Evolutionary conservation across 2,329 filamentous ascomycete genomes (phyloP).

Genomic region (Grosmannia penicillata): DNA sequence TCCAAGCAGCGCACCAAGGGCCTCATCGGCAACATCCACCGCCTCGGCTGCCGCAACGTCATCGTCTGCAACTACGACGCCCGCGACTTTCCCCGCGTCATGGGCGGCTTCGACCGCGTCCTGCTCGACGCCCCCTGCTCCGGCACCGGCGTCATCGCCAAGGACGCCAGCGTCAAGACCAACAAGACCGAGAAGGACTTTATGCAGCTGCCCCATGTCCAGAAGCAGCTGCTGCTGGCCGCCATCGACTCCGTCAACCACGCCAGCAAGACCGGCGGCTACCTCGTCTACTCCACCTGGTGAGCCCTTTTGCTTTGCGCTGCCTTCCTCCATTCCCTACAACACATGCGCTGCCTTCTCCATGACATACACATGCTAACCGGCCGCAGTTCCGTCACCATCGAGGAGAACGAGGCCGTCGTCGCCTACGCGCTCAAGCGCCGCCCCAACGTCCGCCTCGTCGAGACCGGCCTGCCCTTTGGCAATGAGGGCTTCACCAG

Average conservation of each 20-base stretch:
- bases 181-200: slow-evolving; percentile 97
- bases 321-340: too few relatives aligned
- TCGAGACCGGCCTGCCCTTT: slow-evolving; percentile 80
- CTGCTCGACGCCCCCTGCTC: slow-evolving; percentile 91
- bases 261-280: slow-evolving; percentile 88
- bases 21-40: slow-evolving; percentile 95
- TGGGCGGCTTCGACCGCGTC: slow-evolving; percentile 91
- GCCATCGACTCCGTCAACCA: slow-evolving; percentile 94
- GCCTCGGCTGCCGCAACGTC: slow-evolving; percentile 82
- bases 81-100: slow-evolving; percentile 81
- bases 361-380: too few relatives aligned
- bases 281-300: slow-evolving; percentile 93
- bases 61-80: slow-evolving; percentile 95
- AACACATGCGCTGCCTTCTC: too few relatives aligned
- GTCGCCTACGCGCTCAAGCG: slow-evolving; percentile 87
- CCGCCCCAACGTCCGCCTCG: slow-evolving; percentile 84
- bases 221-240: slow-evolving; percentile 84
- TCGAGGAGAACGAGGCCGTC: slow-evolving; percentile 57
- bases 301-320: slow-evolving; percentile 8
- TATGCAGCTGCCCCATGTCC: slow-evolving; percentile 78
- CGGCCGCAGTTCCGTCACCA: slow-evolving; percentile 9
- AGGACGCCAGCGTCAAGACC: slow-evolving; percentile 93
- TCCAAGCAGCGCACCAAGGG: slow-evolving; percentile 89
- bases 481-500: slow-evolving; percentile 85
- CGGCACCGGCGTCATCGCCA: slow-evolving; percentile 92